Percentiles rank a stretch among this genome's conserved stretches.
These are phyloP conservation scores for Colletotrichum tanaceti DNA, from an alignment of 2,329 filamentous ascomycete species.

Conservation along the genomic window DNA sequence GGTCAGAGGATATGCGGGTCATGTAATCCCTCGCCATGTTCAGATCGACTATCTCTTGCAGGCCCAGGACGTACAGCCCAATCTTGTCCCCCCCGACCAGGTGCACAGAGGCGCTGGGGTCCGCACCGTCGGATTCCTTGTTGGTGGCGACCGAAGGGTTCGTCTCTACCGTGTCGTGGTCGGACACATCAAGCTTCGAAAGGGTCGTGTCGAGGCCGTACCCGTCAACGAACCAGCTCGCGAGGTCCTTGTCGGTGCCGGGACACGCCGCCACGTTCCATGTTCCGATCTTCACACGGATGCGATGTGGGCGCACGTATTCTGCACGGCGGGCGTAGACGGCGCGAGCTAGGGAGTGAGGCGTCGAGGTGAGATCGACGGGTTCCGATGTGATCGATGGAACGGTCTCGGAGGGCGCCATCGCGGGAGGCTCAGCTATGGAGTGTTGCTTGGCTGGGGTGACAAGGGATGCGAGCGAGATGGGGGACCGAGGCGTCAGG, in stretches of 20 bases:
- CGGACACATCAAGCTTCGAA: slow-evolving; percentile 62
- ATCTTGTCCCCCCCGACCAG: slow-evolving; percentile 75
- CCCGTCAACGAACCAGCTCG: slow-evolving; percentile 86
- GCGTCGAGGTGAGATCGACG: slow-evolving; percentile 58
- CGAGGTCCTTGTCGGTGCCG: slow-evolving; percentile 88
- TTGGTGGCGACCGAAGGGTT: slow-evolving; percentile 10
- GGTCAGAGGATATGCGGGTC: slow-evolving; percentile 77
- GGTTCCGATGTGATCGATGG: slow-evolving; percentile 54
- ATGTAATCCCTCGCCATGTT: slow-evolving; percentile 83
- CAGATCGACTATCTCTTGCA: slow-evolving; percentile 94
- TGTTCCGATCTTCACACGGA: slow-evolving; percentile 89
- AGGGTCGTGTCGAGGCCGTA: slow-evolving; percentile 75
- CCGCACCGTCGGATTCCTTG: slow-evolving; percentile 44
- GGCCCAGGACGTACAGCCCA: slow-evolving; percentile 87
- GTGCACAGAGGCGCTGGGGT: slow-evolving; percentile 49
- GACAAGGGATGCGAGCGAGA: not conserved
- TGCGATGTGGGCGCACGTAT: slow-evolving; percentile 78
- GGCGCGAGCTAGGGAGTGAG: slow-evolving; percentile 70
- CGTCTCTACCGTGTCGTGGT: slow-evolving; percentile 52
- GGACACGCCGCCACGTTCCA: slow-evolving; percentile 94
- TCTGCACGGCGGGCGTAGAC: slow-evolving; percentile 81
- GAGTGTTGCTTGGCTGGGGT: slow-evolving; percentile 2
- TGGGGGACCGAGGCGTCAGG: not conserved
- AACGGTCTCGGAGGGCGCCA: slow-evolving; percentile 29
- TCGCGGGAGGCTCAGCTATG: slow-evolving; percentile 21